Percentiles rank a stretch among this genome's conserved stretches.
Evolutionary conservation across 2,329 filamentous ascomycete species (phyloP).

Genomic region (Allantophomopsis lycopodina): DNA sequence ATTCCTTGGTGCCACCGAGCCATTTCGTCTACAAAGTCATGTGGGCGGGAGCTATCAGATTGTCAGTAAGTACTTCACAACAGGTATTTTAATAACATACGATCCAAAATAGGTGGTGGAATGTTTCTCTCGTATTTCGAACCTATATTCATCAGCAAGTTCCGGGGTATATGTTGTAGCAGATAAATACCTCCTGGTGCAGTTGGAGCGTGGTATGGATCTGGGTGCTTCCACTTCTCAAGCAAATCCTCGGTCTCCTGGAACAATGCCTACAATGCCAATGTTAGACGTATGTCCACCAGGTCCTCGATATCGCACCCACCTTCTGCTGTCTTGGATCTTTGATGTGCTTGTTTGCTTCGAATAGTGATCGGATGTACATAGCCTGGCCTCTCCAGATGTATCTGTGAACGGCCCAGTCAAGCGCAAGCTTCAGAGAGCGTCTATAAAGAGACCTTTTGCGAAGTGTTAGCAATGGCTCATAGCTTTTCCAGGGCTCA

Average conservation of each 20-base stretch:
- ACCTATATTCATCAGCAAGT: slow-evolving; percentile 32
- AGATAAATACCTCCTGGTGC: slow-evolving; percentile 67
- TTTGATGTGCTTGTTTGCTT: slow-evolving; percentile 75
- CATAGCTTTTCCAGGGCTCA: background rate
- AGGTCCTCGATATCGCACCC: slow-evolving; percentile 17
- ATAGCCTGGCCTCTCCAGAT: slow-evolving; percentile 93
- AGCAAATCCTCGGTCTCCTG: slow-evolving; percentile 79
- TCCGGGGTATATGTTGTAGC: background rate
- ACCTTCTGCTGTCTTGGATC: slow-evolving; percentile 82
- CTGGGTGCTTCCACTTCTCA: slow-evolving; percentile 93
- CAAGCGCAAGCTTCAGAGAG: slow-evolving; percentile 81
- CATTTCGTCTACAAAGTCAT: too few relatives aligned
- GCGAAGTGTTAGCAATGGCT: slow-evolving; percentile 4
- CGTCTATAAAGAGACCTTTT: slow-evolving; percentile 71
- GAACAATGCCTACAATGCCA: slow-evolving; percentile 52
- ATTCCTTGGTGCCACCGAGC: too few relatives aligned
- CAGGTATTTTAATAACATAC: slow-evolving; percentile 38
- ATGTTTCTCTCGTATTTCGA: slow-evolving; percentile 96
- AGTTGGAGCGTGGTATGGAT: slow-evolving; percentile 79
- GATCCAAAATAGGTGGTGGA: slow-evolving; percentile 62
- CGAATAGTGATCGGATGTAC: slow-evolving; percentile 90
- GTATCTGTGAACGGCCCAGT: slow-evolving; percentile 89
- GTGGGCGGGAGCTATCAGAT: too few relatives aligned
- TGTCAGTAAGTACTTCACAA: too few relatives aligned
- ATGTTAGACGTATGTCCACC: background rate